Percentiles rank a stretch among this genome's conserved stretches.
phyloP scores from a whole-genome alignment of 495 filamentous ascomycete species.

The Wilcoxina mikolae region DNA sequence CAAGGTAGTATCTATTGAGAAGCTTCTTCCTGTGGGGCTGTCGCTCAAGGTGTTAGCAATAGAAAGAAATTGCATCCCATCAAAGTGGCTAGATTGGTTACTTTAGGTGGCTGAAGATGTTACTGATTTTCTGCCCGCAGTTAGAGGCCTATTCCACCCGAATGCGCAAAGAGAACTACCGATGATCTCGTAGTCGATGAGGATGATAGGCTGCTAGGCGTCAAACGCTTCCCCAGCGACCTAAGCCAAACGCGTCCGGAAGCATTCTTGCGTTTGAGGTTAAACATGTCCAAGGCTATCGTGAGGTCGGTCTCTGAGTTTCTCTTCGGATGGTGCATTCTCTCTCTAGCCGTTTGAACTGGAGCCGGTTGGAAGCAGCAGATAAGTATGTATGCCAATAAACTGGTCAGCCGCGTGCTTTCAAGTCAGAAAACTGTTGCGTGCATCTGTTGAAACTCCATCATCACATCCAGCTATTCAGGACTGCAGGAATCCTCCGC shows the following conservation, averaged over 20 bases:
- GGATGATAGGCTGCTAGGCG: background rate
- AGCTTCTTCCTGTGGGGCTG: too few relatives aligned
- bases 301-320: background rate
- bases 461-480: background rate
- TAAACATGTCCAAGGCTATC: background rate
- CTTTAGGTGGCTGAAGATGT: too few relatives aligned
- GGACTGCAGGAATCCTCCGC: background rate
- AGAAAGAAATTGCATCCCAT: too few relatives aligned
- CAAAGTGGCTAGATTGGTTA: too few relatives aligned
- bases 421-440: background rate
- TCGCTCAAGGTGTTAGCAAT: too few relatives aligned
- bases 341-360: background rate
- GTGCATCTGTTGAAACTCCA: background rate
- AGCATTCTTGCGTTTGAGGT: background rate
- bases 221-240: background rate
- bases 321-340: background rate
- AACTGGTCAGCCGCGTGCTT: background rate
- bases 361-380: background rate
- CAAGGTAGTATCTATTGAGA: too few relatives aligned
- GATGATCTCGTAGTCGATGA: too few relatives aligned
- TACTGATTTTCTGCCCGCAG: background rate
- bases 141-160: background rate
- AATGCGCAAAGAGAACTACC: background rate
- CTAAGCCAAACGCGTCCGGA: background rate
- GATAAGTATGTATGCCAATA: background rate